Conservation (phyloP, 2,329 filamentous ascomycete species). For the Colletotrichum sp. region DNA sequence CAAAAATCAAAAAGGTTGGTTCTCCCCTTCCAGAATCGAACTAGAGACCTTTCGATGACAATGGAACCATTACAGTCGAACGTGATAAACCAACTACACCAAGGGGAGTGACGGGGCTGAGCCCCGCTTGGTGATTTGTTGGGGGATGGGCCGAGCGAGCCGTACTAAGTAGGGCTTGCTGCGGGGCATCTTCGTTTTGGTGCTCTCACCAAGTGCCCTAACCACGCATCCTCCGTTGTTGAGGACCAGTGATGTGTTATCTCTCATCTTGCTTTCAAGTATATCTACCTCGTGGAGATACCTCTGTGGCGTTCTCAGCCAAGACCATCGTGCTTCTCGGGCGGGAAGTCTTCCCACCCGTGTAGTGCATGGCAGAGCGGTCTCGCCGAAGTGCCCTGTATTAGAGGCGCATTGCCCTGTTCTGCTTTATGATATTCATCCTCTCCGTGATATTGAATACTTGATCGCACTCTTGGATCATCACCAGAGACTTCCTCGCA, state of each 20-base stretch:
- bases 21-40: slow-evolving; percentile 22
- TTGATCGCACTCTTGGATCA: not conserved
- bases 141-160: accelerated
- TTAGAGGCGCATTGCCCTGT: not conserved
- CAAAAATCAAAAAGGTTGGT: slow-evolving; percentile 24
- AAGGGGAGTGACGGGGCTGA: slow-evolving; percentile 8
- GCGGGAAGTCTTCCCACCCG: not conserved
- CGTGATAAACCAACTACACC: slow-evolving; percentile 24
- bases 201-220: not conserved
- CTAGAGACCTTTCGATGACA: slow-evolving; percentile 21
- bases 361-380: not conserved
- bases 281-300: not conserved
- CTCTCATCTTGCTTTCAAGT: not conserved
- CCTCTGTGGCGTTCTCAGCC: not conserved
- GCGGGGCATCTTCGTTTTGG: not conserved
- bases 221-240: not conserved
- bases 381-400: not conserved
- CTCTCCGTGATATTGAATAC: not conserved
- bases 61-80: slow-evolving; percentile 22
- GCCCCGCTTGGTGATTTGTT: slow-evolving; percentile 4
- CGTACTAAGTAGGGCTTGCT: not conserved
- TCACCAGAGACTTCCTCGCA: not conserved
- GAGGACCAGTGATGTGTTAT: not conserved
- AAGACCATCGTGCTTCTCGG: not conserved
- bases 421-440: not conserved